phyloP scores from a whole-genome alignment of 2,329 filamentous ascomycete genomes.

The Drechslerella coelobrocha region DNA sequence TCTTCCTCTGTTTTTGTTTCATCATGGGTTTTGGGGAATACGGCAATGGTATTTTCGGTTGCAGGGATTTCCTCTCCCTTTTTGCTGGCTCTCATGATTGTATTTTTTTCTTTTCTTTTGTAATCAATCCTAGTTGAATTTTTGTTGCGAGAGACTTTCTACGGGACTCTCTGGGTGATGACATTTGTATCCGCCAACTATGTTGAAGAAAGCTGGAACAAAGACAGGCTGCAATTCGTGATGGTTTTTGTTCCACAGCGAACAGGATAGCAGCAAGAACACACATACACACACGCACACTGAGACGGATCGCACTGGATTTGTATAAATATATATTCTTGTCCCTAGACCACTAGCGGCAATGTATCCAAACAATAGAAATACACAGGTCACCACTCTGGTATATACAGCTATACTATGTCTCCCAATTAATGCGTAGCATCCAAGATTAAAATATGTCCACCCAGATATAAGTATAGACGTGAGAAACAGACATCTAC shows the following conservation, averaged over 20 bases:
- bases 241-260: no score
- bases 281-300: no score
- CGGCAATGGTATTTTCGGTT: conserved; percentile 28
- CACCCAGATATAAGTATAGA: neutral
- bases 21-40: conserved; percentile 21
- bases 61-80: conserved; percentile 28
- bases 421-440: no score
- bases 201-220: no score
- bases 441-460: conserved; percentile 4
- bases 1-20: conserved; percentile 1
- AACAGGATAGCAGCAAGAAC: no score
- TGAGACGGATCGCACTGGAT: no score
- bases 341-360: no score
- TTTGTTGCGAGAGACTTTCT: neutral
- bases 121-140: neutral
- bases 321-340: no score
- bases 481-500: conserved; percentile 3
- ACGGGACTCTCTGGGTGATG: neutral
- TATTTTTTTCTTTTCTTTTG: neutral
- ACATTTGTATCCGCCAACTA: neutral
- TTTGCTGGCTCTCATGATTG: conserved; percentile 4
- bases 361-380: no score
- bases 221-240: no score
- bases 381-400: no score
- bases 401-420: no score